Conservation (phyloP, 2,329 filamentous ascomycete genomes). For the Ophiostoma sp. region DNA sequence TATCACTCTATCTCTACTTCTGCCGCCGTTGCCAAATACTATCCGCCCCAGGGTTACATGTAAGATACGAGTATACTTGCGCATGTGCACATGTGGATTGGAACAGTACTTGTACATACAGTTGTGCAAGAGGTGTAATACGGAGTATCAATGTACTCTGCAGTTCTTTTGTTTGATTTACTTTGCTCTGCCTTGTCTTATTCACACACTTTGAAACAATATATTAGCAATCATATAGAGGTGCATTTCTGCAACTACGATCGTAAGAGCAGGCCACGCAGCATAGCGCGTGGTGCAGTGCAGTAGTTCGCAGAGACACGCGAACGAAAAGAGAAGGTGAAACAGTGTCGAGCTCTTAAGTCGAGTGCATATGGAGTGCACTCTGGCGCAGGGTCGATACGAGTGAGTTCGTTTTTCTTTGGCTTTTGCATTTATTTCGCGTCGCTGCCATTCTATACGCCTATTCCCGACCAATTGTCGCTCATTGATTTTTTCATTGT, state of each 20-base stretch:
- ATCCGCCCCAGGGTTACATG: too few species aligned
- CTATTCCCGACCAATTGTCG: too few species aligned
- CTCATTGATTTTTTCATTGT: too few species aligned
- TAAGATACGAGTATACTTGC: too few species aligned
- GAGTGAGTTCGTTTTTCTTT: too few species aligned
- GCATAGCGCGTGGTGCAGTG: neutral
- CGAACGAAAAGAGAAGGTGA: neutral
- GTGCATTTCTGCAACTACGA: neutral
- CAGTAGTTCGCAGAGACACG: neutral
- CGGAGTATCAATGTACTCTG: too few species aligned
- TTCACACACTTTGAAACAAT: neutral
- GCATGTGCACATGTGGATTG: neutral
- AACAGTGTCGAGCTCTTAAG: neutral
- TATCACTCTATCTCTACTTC: neutral
- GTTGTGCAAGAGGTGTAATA: too few species aligned
- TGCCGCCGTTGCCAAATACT: too few species aligned
- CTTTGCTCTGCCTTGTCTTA: neutral
- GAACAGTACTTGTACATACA: neutral
- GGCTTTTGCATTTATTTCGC: too few species aligned
- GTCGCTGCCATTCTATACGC: too few species aligned
- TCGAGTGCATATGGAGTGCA: too few species aligned
- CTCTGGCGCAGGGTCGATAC: too few species aligned
- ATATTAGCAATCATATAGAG: neutral
- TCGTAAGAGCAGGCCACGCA: slow-evolving; percentile 2
- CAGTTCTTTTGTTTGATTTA: neutral